A percentile compares a stretch with the other conserved stretches of the same genome.
phyloP scores from a whole-genome alignment of 1,284 basidiomycete genomes.

The Puccinia coronata region DNA sequence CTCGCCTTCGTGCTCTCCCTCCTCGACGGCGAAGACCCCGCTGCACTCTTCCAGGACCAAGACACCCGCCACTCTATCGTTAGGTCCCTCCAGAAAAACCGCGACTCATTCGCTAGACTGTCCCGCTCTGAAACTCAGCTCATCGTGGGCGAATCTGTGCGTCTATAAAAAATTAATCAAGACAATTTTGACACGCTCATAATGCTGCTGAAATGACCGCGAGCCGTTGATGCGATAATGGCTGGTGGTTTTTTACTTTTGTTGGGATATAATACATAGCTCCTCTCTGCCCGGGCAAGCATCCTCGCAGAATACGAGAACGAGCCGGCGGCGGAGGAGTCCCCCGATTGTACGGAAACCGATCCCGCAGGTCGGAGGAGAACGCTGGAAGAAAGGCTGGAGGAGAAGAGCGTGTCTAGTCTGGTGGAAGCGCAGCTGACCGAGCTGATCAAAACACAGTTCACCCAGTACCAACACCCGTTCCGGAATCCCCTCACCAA shows the following conservation, averaged over 20 bases:
- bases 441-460: not conserved
- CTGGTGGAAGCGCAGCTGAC: not conserved
- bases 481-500: not conserved
- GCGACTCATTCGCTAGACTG: conserved; percentile 19
- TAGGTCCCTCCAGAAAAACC: conserved; percentile 11
- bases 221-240: too few species aligned
- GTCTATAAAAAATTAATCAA: too few species aligned
- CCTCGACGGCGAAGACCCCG: conserved; percentile 21
- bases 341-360: not conserved
- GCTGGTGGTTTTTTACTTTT: too few species aligned
- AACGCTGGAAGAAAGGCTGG: conserved; percentile 6
- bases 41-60: not conserved
- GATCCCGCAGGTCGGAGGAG: too few species aligned
- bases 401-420: not conserved
- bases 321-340: not conserved
- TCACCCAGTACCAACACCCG: conserved; percentile 2
- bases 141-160: conserved; percentile 13
- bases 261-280: too few species aligned
- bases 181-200: too few species aligned
- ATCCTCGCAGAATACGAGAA: conserved; percentile 3
- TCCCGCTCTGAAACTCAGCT: conserved; percentile 26
- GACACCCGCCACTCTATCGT: conserved; percentile 12
- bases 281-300: not conserved
- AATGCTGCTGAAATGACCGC: too few species aligned
- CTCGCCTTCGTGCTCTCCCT: conserved; percentile 6